phyloP scores from a whole-genome alignment of 1,139 yeast species.

The Geotrichum carabidarum region DNA sequence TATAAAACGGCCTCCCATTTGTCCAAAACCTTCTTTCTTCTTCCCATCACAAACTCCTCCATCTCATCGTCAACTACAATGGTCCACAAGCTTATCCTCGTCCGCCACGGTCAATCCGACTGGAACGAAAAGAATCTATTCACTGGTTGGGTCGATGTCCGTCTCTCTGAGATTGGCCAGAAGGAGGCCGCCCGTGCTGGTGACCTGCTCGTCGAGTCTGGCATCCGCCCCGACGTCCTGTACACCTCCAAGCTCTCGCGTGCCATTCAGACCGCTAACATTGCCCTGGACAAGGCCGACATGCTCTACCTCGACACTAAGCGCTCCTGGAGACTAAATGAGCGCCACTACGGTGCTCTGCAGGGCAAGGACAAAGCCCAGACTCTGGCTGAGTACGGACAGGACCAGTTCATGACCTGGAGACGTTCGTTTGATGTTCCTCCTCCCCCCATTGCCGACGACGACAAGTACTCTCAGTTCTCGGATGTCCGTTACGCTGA shows the following conservation, averaged over 20 bases:
- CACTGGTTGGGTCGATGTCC: conserved; percentile 99
- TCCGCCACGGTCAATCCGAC: conserved; percentile 96
- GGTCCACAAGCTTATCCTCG: conserved; percentile 36
- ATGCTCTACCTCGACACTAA: conserved; percentile 87
- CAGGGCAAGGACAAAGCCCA: conserved; percentile 98
- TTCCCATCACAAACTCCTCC: not conserved
- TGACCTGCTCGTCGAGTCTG: conserved; percentile 81
- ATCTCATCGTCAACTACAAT: conserved; percentile 10
- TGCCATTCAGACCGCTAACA: conserved; percentile 97
- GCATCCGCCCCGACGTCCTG: conserved; percentile 76
- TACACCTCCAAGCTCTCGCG: conserved; percentile 91
- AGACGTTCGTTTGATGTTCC: conserved; percentile 97
- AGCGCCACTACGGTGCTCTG: conserved; percentile 98
- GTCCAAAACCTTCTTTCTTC: not conserved
- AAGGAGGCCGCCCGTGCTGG: conserved; percentile 95
- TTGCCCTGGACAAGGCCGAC: conserved; percentile 85
- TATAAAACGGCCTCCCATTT: not conserved
- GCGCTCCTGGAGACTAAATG: conserved; percentile 97
- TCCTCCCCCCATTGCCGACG: conserved; percentile 82
- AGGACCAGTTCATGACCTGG: conserved; percentile 92
- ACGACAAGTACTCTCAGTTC: conserved; percentile 76
- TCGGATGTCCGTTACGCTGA: conserved; percentile 80
- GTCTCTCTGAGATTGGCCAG: conserved; percentile 76
- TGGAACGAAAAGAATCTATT: conserved; percentile 98
- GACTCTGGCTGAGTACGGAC: conserved; percentile 81